Evolutionary conservation across 805 yeast genomes (phyloP), one percentile per base, ranked within the genome.

Genomic region (Starmerella apicola): DNA sequence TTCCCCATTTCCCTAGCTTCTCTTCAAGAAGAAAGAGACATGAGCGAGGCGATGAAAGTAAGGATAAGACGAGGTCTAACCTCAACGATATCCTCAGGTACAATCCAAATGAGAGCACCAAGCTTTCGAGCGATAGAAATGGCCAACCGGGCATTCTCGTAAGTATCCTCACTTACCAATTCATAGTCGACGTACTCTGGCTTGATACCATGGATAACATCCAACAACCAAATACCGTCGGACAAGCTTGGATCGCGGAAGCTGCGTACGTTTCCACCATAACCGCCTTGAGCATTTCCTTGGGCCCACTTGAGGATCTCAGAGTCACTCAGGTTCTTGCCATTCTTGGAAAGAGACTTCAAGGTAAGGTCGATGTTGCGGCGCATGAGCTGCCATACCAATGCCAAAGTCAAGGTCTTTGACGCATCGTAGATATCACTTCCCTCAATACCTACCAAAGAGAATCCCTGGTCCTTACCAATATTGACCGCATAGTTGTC

Each of bases 71-170:
- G 76, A 33, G 94, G 72, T 63, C 97, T 81, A 32, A 91, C 96
- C 65, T 88, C 97, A 54, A 78, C 81, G 55, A 91, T 91, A 65
- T 91, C 98, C 62, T 91, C 98, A n/a, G 98, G 98, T n/a, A 91
- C 95, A 52, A 91, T 71, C 96, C 96, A 91, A 56, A 91, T 91
- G 59, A 91, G 74, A 30, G 95, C 98, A 46, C 98, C 98, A 52
- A 91, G 67, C 63, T 91, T 91, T 72, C 98, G 81, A 26, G 98
- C 98, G 56, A 91, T 91, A 2, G 97, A 91, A 58, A 91, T 91
- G 17, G 98, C 98, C 59, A 91, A 72, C 67, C 83, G 81, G 17
- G 97, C 98, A 59, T 91, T 91, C 30, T 94, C 94, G 57, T 84
- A 84, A 57, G 71, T 74, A 49, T 88, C 95, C 45, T 84, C 95